Evolutionary conservation across 306 rosid species (phyloP).

Genomic region (Prunus mira): DNA sequence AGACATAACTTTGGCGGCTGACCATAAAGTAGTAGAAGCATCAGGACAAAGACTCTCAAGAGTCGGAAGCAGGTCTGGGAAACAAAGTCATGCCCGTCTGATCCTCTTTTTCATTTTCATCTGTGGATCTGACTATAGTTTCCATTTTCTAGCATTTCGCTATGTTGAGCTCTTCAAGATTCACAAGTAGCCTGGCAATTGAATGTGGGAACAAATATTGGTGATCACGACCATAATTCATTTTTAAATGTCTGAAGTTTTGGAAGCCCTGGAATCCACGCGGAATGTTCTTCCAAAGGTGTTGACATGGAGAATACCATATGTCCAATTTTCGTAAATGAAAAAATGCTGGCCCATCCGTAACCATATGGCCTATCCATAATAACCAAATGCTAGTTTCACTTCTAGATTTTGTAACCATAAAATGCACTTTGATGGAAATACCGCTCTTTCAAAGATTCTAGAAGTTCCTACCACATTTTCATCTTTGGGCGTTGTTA

Average conservation of each 20-base stretch:
- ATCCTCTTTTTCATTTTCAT: neutral
- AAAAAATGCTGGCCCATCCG: neutral
- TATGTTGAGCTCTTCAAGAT: neutral
- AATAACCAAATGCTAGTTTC: too few relatives aligned
- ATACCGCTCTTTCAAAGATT: neutral
- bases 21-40: neutral
- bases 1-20: neutral
- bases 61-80: accelerated
- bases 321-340: neutral
- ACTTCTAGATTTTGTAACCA: neutral
- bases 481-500: accelerated
- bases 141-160: accelerated
- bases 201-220: neutral
- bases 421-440: neutral
- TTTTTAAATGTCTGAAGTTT: neutral
- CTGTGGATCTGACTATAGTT: neutral
- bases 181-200: neutral
- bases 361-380: neutral
- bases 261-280: neutral
- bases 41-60: neutral
- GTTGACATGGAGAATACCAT: too few relatives aligned
- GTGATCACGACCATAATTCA: accelerated
- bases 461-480: too few relatives aligned
- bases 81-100: neutral
- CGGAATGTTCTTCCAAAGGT: neutral